Evolutionary conservation across 495 filamentous ascomycete genomes (phyloP).

Genomic region (Aspergillus bertholletiae): DNA sequence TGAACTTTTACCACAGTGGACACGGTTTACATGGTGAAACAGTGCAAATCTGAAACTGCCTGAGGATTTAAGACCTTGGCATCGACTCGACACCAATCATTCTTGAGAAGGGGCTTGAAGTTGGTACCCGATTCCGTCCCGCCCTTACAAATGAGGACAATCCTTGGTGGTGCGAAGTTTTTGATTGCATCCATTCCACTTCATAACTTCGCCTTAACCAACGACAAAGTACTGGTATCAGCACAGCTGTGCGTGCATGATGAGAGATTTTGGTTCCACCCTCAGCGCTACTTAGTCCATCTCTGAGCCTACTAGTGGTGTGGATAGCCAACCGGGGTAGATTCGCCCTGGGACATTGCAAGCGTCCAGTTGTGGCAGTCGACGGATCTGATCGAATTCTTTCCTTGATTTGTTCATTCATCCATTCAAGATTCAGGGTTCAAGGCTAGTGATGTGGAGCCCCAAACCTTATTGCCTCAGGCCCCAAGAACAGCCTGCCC

Average conservation of each 20-base stretch:
- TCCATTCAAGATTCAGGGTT: neutral
- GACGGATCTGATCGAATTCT: no score
- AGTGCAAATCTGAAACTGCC: constrained; percentile 15
- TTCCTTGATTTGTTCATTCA: no score
- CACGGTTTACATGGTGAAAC: constrained; percentile 7
- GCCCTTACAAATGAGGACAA: neutral
- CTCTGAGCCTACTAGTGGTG: no score
- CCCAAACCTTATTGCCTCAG: constrained; percentile 5
- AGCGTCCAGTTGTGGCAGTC: no score
- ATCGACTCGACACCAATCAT: constrained; percentile 11
- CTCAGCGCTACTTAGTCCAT: no score
- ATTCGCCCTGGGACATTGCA: no score
- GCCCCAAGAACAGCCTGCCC: constrained; percentile 4
- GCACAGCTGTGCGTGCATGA: no score
- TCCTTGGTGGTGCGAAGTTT: neutral
- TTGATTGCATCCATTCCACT: no score
- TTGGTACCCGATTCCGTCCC: constrained; percentile 8
- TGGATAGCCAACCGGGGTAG: no score
- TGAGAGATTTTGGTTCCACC: no score
- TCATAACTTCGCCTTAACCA: no score
- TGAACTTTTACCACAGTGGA: neutral
- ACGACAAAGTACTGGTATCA: no score
- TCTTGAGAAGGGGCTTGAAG: neutral
- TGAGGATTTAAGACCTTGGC: constrained; percentile 18
- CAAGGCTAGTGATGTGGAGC: neutral